A percentile compares a stretch with the other conserved stretches of the same genome.
These are phyloP conservation scores for Colletotrichum euphorbiae DNA, from an alignment of 2,329 filamentous ascomycete species.

Conservation along the genomic window DNA sequence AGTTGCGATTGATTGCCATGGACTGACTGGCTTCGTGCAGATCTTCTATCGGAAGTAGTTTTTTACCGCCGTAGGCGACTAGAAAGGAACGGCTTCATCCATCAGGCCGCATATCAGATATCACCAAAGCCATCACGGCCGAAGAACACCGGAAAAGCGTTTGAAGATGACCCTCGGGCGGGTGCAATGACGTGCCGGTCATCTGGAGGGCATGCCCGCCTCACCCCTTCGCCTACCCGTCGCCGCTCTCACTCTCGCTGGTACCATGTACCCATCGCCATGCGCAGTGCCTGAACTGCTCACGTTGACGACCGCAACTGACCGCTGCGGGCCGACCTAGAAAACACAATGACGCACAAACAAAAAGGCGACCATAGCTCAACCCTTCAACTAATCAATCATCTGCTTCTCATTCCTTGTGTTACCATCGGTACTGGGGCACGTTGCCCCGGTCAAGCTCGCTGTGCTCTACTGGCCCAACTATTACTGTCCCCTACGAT, in stretches of 20 bases:
- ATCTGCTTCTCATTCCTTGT: constrained; percentile 21
- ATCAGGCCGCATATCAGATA: constrained; percentile 25
- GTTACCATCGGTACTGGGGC: constrained; percentile 25
- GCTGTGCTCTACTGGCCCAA: constrained; percentile 2
- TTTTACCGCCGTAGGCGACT: neutral
- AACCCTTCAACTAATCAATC: constrained; percentile 33
- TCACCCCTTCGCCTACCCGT: neutral
- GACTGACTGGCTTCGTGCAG: constrained; percentile 49
- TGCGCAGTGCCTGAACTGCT: constrained; percentile 4
- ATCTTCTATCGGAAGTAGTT: constrained; percentile 68
- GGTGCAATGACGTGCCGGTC: neutral
- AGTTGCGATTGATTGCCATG: constrained; percentile 2
- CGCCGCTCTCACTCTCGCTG: constrained; percentile 22
- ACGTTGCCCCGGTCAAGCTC: constrained; percentile 18
- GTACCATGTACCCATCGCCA: constrained; percentile 19
- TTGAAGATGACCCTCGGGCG: constrained; percentile 8
- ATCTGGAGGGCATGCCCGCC: constrained; percentile 5
- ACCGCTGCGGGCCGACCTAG: constrained; percentile 25
- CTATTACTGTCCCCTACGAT: constrained; percentile 14
- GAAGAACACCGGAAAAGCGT: neutral
- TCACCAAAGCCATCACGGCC: constrained; percentile 14
- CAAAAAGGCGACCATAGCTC: constrained; percentile 31
- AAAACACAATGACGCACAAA: constrained; percentile 34
- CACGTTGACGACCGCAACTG: constrained; percentile 24
- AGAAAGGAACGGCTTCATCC: neutral